These are phyloP conservation scores for Kandelia obovata DNA, from an alignment of 345 rosid genomes.

Conservation along the genomic window DNA sequence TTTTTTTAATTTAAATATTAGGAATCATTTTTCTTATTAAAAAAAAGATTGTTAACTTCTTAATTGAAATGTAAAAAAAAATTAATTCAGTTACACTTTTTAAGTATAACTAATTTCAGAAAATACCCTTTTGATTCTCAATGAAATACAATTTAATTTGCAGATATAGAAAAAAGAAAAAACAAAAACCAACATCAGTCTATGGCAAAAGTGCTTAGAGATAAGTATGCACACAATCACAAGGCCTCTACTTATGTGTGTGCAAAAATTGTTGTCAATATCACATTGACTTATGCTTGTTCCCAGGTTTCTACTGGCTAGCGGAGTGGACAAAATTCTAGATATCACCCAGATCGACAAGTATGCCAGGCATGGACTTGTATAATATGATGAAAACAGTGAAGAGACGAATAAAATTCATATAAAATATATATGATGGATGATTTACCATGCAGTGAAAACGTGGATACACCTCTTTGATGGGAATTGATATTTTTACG, in stretches of 20 bases:
- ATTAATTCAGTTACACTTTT: too few relatives aligned
- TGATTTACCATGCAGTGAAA: too few relatives aligned
- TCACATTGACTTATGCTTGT: neutral
- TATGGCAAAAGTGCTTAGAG: conserved; percentile 48
- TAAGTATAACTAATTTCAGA: too few relatives aligned
- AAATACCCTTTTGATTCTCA: too few relatives aligned
- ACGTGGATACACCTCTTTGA: too few relatives aligned
- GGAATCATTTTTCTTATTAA: too few relatives aligned
- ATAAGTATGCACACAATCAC: conserved; percentile 37
- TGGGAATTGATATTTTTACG: too few relatives aligned
- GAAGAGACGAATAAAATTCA: neutral
- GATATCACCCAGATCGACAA: conserved; percentile 57
- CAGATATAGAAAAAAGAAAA: too few relatives aligned
- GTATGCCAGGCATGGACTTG: conserved; percentile 25
- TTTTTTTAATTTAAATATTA: too few relatives aligned
- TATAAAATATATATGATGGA: neutral
- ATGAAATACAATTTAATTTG: too few relatives aligned
- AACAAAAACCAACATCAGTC: conserved; percentile 8
- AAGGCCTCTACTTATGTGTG: neutral
- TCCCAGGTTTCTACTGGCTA: conserved; percentile 60
- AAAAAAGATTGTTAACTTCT: too few relatives aligned
- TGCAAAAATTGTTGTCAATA: neutral
- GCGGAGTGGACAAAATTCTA: conserved; percentile 56
- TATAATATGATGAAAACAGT: neutral
- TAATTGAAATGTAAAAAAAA: too few relatives aligned